These are phyloP conservation scores for Arthrobotrys sphaeroides DNA, from an alignment of 2,329 filamentous ascomycete genomes.

Conservation along the genomic window DNA sequence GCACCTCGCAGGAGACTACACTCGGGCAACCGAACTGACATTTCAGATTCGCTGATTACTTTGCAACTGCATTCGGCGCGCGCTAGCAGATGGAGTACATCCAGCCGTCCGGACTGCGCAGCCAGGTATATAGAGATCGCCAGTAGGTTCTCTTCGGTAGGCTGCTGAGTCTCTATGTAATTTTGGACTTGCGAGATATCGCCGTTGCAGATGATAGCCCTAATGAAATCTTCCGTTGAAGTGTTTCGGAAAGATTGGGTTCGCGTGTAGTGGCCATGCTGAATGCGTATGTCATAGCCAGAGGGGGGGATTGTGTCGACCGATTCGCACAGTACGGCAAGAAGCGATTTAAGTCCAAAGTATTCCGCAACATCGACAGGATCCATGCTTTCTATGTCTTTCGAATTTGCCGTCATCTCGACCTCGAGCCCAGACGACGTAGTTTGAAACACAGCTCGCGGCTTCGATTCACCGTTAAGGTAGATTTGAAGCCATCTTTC, in stretches of 20 bases:
- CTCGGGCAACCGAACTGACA: neutral
- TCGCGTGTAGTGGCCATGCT: neutral
- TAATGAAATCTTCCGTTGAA: neutral
- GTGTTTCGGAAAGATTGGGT: neutral
- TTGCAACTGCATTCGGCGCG: neutral
- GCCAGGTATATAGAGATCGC: neutral
- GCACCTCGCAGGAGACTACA: neutral
- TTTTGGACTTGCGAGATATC: neutral
- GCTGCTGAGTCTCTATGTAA: neutral
- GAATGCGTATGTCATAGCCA: neutral
- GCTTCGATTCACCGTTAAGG: neutral
- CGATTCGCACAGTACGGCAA: neutral
- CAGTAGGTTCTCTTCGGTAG: neutral
- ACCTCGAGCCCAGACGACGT: neutral
- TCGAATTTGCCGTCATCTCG: neutral
- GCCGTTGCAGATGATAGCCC: neutral
- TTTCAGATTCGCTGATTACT: neutral
- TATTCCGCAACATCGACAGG: neutral
- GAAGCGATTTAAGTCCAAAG: neutral
- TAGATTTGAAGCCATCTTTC: neutral
- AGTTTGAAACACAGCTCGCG: neutral
- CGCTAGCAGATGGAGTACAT: neutral
- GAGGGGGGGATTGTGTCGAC: neutral
- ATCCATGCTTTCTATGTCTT: neutral
- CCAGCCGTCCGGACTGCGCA: neutral